Base-by-base conservation (phyloP, 345 rosid species). In the Noccaea bulbosa region DNA sequence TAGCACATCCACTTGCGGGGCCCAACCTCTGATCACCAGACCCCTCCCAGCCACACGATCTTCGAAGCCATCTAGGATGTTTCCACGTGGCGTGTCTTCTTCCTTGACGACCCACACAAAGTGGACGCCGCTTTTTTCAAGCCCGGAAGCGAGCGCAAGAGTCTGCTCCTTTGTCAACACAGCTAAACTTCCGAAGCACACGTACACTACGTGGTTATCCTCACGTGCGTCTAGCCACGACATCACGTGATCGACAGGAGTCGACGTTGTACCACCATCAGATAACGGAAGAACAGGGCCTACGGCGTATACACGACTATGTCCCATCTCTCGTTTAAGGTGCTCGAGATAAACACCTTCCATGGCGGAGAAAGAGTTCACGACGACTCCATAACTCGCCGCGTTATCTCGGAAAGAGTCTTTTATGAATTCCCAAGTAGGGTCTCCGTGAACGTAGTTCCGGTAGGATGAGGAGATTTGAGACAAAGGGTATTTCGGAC, bases 171-270 rank as follows among this genome's bases (percentile, higher is more conserved):
- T 46, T 2, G 78, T 72, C 85, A 92, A 69, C 70, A 74, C 72
- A 5, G 73, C 56, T 65, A 70, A 87, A 79, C 92, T 92, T 35
- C 94, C 96, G 10, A 89, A 92, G 76, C 94, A 86, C 3, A 89
- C 80, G 59, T 92, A 92, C 5, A 92, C 80, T 7, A 92, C 92
- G 2, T 78, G 60, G 6, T 45, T 40, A 15, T 85, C 86, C 8
- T 60, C 65, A n/a, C 83, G 67, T 5, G 51, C 44, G 54, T 89
- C 90, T 0, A 92, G 88, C 90, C 92, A 87, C 52, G 78, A 69
- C 80, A 72, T 38, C 40, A 89, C 17, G 33, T 71, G 69, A 27
- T 54, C 55, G 20, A 70, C 62, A 1, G 78, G 4, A 8, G 76
- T 43, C 2, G 89, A 80, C 22, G 84, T 82, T 37, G 77, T 16